phyloP scores from a whole-genome alignment of 1,284 basidiomycete species.

The Heterobasidion occidentale region DNA sequence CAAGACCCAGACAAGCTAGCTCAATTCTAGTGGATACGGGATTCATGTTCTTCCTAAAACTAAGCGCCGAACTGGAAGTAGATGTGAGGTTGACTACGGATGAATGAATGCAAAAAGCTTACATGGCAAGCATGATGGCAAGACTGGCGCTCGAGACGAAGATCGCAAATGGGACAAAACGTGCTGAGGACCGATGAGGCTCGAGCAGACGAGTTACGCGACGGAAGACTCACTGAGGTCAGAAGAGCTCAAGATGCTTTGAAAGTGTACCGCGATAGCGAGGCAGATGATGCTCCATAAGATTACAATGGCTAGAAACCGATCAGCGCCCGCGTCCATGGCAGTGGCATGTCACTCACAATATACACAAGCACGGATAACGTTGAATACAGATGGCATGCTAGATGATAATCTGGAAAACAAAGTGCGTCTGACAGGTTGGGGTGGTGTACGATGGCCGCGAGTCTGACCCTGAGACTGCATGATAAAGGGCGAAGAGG shows the following conservation, averaged over 20 bases:
- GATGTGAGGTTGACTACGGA: constrained; percentile 1
- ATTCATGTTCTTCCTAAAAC: constrained; percentile 55
- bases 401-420: constrained; percentile 18
- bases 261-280: constrained; percentile 69
- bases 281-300: constrained; percentile 69
- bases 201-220: not conserved
- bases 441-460: constrained; percentile 18
- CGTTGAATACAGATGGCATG: constrained; percentile 56
- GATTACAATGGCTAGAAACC: constrained; percentile 45
- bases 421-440: constrained; percentile 15
- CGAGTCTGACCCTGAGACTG: not conserved
- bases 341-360: constrained; percentile 28
- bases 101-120: constrained; percentile 20
- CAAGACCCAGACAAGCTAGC: constrained; percentile 57
- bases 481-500: constrained; percentile 7
- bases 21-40: constrained; percentile 75
- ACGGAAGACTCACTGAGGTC: constrained; percentile 58
- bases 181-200: constrained; percentile 37
- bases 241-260: constrained; percentile 57
- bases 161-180: constrained; percentile 76
- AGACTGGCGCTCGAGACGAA: constrained; percentile 67
- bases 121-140: constrained; percentile 61
- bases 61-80: constrained; percentile 46
- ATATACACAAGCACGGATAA: constrained; percentile 55
- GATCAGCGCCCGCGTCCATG: not conserved